These are phyloP conservation scores for Paraurostyla sp. DNA, from an alignment of 73 alveolate genomes.

Conservation along the genomic window DNA sequence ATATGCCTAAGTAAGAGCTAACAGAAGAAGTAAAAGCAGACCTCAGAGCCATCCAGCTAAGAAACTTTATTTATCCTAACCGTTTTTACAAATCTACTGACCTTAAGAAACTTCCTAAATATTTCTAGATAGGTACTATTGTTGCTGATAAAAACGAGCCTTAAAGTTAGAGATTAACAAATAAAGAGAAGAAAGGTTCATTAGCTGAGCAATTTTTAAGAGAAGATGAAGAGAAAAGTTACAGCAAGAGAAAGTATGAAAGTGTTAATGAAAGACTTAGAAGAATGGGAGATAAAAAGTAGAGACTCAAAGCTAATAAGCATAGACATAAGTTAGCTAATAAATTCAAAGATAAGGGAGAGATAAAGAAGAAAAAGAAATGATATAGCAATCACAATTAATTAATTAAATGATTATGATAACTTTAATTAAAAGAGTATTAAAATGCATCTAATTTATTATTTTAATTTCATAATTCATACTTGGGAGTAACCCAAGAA, in stretches of 20 bases:
- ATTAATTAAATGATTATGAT: background rate
- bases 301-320: background rate
- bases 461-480: conserved; percentile 40
- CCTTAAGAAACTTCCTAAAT: conserved; percentile 71
- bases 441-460: too few species aligned
- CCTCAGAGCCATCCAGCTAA: conserved; percentile 69
- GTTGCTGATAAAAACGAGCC: conserved; percentile 61
- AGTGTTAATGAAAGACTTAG: conserved; percentile 59
- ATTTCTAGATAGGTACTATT: conserved; percentile 68
- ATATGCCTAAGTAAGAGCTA: conserved; percentile 73
- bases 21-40: conserved; percentile 80
- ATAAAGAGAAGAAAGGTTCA: conserved; percentile 62
- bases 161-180: conserved; percentile 58
- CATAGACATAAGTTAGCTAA: background rate
- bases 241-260: conserved; percentile 58
- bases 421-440: too few species aligned
- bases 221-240: conserved; percentile 53
- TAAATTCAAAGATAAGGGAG: background rate
- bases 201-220: conserved; percentile 63
- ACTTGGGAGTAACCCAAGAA: conserved; percentile 27
- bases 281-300: conserved; percentile 70
- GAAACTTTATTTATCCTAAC: conserved; percentile 76
- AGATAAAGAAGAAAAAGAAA: background rate
- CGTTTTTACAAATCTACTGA: conserved; percentile 73
- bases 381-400: background rate